Conservation (phyloP, 2,329 filamentous ascomycete genomes). For the Cladosporium phlei region DNA sequence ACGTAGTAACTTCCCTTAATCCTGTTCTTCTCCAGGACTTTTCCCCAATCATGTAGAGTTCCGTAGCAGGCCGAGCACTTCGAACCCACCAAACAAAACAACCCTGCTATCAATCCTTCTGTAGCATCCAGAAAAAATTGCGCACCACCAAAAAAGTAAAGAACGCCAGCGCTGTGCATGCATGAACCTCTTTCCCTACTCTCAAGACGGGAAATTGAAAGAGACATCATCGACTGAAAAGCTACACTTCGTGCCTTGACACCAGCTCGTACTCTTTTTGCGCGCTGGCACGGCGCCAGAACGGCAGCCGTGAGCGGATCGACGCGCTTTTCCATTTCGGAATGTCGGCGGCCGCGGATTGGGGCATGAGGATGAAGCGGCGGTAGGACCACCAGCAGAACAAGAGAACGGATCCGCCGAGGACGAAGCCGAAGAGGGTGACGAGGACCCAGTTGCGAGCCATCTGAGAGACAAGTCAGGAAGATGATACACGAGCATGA, state of each 20-base stretch:
- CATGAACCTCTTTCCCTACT: background rate
- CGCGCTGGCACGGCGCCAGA: conserved; percentile 27
- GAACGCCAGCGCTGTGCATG: conserved; percentile 11
- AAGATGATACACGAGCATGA: background rate
- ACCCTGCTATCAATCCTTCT: background rate
- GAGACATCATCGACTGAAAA: conserved; percentile 13
- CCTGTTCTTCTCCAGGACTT: background rate
- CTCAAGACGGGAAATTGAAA: background rate
- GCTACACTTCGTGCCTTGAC: conserved; percentile 26
- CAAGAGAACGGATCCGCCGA: conserved; percentile 46
- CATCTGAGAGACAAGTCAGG: conserved; percentile 24
- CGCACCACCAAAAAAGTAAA: background rate
- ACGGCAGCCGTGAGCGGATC: conserved; percentile 22
- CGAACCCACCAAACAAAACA: conserved; percentile 7
- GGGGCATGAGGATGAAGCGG: conserved; percentile 32
- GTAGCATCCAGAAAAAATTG: background rate
- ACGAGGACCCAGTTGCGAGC: conserved; percentile 52
- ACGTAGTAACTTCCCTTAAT: background rate
- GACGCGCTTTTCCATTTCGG: conserved; percentile 25
- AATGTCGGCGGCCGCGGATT: conserved; percentile 15
- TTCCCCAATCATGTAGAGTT: background rate
- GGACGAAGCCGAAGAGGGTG: conserved; percentile 47
- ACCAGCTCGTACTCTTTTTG: conserved; percentile 30
- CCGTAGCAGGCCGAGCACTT: conserved; percentile 16
- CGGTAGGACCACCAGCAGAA: conserved; percentile 49